phyloP scores from a whole-genome alignment of 768 basidiomycete genomes.

The Kwoniella pini region DNA sequence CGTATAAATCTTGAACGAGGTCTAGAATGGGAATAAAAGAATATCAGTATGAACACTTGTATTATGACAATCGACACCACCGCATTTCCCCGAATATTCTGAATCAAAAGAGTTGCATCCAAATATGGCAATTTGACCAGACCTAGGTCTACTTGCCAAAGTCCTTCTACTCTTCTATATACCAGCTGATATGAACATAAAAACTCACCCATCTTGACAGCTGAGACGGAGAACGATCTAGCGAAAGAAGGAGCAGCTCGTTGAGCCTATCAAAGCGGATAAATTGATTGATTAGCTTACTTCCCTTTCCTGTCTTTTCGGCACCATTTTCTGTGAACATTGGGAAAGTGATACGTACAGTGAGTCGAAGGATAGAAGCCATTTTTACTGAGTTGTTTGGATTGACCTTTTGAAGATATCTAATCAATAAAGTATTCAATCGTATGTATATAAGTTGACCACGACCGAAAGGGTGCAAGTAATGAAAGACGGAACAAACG shows the following conservation, averaged over 20 bases:
- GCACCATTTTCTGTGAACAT: neutral
- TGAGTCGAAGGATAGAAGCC: slow-evolving; percentile 44
- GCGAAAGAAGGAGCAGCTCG: slow-evolving; percentile 40
- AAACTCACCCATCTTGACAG: slow-evolving; percentile 55
- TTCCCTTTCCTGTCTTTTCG: neutral
- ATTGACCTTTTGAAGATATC: neutral
- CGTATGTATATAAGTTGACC: neutral
- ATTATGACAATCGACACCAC: too few species aligned
- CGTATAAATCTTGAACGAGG: slow-evolving; percentile 87
- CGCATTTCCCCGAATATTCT: too few species aligned
- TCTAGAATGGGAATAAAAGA: slow-evolving; percentile 59
- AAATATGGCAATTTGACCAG: too few species aligned
- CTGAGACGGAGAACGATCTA: slow-evolving; percentile 54
- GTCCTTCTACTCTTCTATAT: too few species aligned
- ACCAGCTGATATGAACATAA: too few species aligned
- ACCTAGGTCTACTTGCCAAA: too few species aligned
- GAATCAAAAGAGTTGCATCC: too few species aligned
- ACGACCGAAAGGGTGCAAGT: slow-evolving; percentile 12
- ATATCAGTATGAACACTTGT: neutral
- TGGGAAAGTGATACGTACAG: slow-evolving; percentile 29
- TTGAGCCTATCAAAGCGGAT: slow-evolving; percentile 28
- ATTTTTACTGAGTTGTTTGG: slow-evolving; percentile 25
- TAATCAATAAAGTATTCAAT: neutral
- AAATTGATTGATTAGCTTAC: neutral
- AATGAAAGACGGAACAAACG: slow-evolving; percentile 12